Base-by-base conservation (phyloP, 1,284 basidiomycete genomes). In the Cryptococcus jaspeensis region DNA sequence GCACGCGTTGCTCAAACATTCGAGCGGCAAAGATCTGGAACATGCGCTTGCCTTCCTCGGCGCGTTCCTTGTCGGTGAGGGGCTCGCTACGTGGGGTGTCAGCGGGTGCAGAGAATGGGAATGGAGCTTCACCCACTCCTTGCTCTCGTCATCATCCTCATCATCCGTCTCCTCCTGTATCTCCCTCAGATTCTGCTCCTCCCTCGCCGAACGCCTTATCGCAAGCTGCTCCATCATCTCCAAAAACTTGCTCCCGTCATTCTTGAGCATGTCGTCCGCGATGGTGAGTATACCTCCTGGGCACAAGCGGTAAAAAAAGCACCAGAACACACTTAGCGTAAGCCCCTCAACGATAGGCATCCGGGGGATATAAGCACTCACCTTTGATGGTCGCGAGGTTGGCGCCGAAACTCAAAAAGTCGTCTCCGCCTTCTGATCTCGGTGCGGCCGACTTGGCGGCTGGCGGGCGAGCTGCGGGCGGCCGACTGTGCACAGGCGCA, bases 211-310 rank as follows among this genome's bases (percentile, higher is more conserved):
- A 43, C 93, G 85, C 58, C 92, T 86, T 73, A 98, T 93, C 0
- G 95, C 94, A 37, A 99, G 84, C 78, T 96, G 92, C 78, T 99
- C 95, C 95, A 99, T 99, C 95, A 99, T 99, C 81, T 99, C 94
- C 69, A 99, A 81, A 81, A 99, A 98, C 81, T 97, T 98, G 70
- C 93, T 91, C 3, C 93, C 95, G 71, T 99, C 94, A 72, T 98
- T 98, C 82, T 96, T 96, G 67, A 98, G 83, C 51, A 99, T 84
- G 80, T 99, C 95, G 73, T 99, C 95, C 50, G 95, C 95, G 50
- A 99, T 95, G n/a, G 96, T 98, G 56, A 99, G 83, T 71, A 99
- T 97, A 72, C 94, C 82, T 75, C 90, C 92, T 74, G 86, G 58
- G 82, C 83, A 84, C 60, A 69, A 67, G 55, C 59, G 51, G 65